phyloP scores from a whole-genome alignment of 176 grass and related monocot species.

The Lolium rigidum region DNA sequence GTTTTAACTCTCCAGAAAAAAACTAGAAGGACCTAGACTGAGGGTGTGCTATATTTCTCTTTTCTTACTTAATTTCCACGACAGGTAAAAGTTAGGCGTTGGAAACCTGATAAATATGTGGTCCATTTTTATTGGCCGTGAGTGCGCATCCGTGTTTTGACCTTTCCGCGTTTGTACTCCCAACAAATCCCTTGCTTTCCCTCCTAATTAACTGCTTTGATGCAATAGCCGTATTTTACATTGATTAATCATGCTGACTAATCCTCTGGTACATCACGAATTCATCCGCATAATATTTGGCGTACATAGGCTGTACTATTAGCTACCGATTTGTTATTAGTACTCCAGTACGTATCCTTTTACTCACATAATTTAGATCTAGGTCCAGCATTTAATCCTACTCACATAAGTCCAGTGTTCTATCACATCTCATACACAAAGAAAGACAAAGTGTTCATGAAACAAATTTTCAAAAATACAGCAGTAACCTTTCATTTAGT shows the following conservation, averaged over 20 bases:
- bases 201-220: too few species aligned
- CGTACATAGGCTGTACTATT: background rate
- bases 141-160: slow-evolving; percentile 18
- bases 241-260: background rate
- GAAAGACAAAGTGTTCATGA: background rate
- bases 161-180: background rate
- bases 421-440: background rate
- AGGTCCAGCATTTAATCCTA: background rate
- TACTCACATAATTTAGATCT: background rate
- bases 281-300: background rate
- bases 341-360: background rate
- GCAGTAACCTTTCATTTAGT: background rate
- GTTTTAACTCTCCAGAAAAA: too few species aligned
- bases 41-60: too few species aligned
- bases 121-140: too few species aligned
- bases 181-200: background rate
- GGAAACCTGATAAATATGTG: too few species aligned
- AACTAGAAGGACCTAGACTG: too few species aligned
- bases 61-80: too few species aligned
- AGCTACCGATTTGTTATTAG: background rate
- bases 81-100: too few species aligned
- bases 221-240: background rate
- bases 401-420: background rate
- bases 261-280: background rate
- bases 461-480: background rate